Evolutionary conservation across 805 yeast species (phyloP), one percentile per base, ranked within the genome.

Genomic region (Yarrowia divulgata): DNA sequence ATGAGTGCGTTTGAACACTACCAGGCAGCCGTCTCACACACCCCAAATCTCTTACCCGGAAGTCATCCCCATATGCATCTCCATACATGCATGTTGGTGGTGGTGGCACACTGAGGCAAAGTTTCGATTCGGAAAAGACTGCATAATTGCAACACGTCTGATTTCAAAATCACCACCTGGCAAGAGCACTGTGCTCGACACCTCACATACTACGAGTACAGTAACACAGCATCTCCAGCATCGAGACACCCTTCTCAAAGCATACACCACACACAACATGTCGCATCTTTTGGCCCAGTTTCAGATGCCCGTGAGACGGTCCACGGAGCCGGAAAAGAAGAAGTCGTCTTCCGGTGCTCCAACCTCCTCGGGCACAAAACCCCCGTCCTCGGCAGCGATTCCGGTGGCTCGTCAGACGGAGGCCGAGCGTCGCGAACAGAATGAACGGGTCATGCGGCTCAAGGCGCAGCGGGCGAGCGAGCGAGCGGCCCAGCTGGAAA

Each of bases 401-500:
- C 66, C 66, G 2, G 66, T 60, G 34, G 66, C 66, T 1, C 40
- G 52, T 2, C 66, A 60, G 42, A 60, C 66, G 5, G 74, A 68
- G 29, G 71, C 67, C 8, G 75, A 75, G 39, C 46, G 68, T 10
- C 14, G 67, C 29, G 74, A 71, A 42, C 77, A 75, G 60, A 62
- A 55, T 49, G 72, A 71, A 57, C 72, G 74, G 37, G 71, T 75
- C 10, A 72, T 70, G 40, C 69, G 78, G 18, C 70, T 76, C 49
- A 76, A 75, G 69, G 78, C 78, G 9, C 76, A 72, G 5, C 70
- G 77, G 29, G 60, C 67, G 69, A 57, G 34, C 18, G 73, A 58
- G 66, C 63, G 70, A 46, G 73, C 72, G 55, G 69, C 60, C 13
- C 50, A 66, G 63, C 43, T 67, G 43, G 55, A 55, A 8, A 74